These are phyloP conservation scores for Dictyophora rubrovolvata DNA, from an alignment of 768 basidiomycete species.

Conservation along the genomic window DNA sequence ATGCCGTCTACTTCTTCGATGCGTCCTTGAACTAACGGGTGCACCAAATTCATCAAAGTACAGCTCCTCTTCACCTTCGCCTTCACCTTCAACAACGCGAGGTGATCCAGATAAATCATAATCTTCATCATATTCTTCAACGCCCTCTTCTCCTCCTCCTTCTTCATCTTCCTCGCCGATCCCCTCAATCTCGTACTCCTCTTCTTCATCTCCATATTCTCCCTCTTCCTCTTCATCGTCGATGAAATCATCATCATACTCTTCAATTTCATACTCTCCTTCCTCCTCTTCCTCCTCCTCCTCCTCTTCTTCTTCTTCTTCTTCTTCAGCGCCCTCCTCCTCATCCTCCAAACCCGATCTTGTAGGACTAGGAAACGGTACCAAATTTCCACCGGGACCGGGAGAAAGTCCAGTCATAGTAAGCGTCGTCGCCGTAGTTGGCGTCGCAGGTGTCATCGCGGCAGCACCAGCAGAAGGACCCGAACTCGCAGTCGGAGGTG, in stretches of 20 bases:
- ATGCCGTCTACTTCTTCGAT: neutral
- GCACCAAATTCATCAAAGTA: slow-evolving; percentile 16
- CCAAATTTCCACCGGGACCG: too few relatives aligned
- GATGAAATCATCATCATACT: slow-evolving; percentile 13
- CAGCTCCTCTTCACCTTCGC: slow-evolving; percentile 17
- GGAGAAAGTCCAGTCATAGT: neutral
- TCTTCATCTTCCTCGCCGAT: slow-evolving; percentile 23
- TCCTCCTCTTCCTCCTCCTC: slow-evolving; percentile 24
- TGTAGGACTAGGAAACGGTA: neutral
- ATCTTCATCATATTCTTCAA: slow-evolving; percentile 19
- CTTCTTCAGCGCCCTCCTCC: slow-evolving; percentile 3
- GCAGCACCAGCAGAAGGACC: neutral
- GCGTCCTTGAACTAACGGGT: slow-evolving; percentile 25
- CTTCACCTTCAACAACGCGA: too few relatives aligned
- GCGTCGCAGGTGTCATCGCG: neutral
- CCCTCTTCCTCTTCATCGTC: slow-evolving; percentile 15
- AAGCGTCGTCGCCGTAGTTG: neutral
- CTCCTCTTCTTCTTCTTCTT: slow-evolving; percentile 19
- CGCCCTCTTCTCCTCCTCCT: slow-evolving; percentile 20
- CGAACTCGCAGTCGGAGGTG: neutral
- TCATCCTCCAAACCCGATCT: slow-evolving; percentile 29
- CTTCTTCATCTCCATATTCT: slow-evolving; percentile 28
- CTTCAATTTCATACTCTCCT: slow-evolving; percentile 7
- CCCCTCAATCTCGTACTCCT: slow-evolving; percentile 30
- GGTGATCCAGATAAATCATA: neutral